Evolutionary conservation across 768 basidiomycete genomes (phyloP).

Genomic region (Mycena venus): DNA sequence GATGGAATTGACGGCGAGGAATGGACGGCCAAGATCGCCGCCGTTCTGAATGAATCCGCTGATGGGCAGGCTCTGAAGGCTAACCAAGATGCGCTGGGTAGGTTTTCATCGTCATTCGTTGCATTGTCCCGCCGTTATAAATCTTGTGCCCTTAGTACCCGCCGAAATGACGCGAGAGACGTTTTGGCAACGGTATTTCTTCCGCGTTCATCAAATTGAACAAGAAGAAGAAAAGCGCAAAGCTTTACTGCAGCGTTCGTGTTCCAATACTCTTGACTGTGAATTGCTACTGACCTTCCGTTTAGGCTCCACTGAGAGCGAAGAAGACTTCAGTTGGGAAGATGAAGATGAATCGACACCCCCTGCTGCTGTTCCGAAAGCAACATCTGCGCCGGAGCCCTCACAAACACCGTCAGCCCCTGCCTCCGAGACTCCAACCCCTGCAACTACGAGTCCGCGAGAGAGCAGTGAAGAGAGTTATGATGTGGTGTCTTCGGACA

Average conservation of each 20-base stretch:
- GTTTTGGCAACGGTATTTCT: slow-evolving; percentile 94
- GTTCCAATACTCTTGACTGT: background rate
- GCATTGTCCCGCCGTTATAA: background rate
- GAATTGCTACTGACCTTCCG: background rate
- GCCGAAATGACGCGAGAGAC: slow-evolving; percentile 68
- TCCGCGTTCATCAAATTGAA: slow-evolving; percentile 86
- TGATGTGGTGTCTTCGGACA: slow-evolving; percentile 73
- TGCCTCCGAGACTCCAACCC: slow-evolving; percentile 51
- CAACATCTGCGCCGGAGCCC: background rate
- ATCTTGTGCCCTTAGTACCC: slow-evolving; percentile 68
- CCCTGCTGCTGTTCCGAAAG: slow-evolving; percentile 15
- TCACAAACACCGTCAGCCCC: slow-evolving; percentile 37
- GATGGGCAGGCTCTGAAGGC: slow-evolving; percentile 67
- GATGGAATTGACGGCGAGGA: slow-evolving; percentile 69
- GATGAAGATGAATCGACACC: slow-evolving; percentile 79
- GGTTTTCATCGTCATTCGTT: background rate
- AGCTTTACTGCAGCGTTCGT: slow-evolving; percentile 77
- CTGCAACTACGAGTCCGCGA: slow-evolving; percentile 58
- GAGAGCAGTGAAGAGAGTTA: slow-evolving; percentile 77
- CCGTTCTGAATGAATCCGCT: slow-evolving; percentile 61
- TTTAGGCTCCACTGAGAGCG: slow-evolving; percentile 72
- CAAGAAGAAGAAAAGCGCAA: slow-evolving; percentile 85
- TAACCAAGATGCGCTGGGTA: slow-evolving; percentile 73
- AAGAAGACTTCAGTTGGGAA: slow-evolving; percentile 95
- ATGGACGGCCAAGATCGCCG: slow-evolving; percentile 68